Percentiles rank a stretch among this genome's conserved stretches.
Conservation (phyloP, 805 yeast species). For the Candida glaebosa region DNA sequence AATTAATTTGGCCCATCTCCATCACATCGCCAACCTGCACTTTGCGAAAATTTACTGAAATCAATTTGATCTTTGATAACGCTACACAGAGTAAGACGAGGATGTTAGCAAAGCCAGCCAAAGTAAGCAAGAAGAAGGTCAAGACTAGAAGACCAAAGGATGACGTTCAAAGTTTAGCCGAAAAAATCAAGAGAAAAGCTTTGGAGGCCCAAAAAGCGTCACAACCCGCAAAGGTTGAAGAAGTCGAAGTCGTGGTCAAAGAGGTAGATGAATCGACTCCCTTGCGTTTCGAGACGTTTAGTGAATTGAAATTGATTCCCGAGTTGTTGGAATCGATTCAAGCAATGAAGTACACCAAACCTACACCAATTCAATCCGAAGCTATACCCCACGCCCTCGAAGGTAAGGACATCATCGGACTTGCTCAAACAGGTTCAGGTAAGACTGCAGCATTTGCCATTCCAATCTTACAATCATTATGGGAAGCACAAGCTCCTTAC, state of each 20-base stretch:
- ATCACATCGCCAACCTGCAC: constrained; percentile 2
- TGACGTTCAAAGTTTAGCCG: constrained; percentile 50
- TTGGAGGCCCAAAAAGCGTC: constrained; percentile 17
- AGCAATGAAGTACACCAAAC: constrained; percentile 67
- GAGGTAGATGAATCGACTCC: constrained; percentile 18
- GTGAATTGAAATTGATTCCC: constrained; percentile 63
- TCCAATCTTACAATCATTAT: constrained; percentile 86
- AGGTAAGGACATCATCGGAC: constrained; percentile 90
- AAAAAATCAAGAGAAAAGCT: constrained; percentile 45
- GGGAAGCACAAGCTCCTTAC: constrained; percentile 85
- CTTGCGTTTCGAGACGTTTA: constrained; percentile 38
- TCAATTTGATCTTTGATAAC: background rate
- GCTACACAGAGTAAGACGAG: background rate
- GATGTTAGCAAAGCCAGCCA: constrained; percentile 5
- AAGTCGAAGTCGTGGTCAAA: constrained; percentile 2
- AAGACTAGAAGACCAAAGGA: constrained; percentile 16
- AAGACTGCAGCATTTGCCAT: constrained; percentile 98
- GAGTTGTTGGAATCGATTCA: constrained; percentile 80
- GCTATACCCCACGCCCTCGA: constrained; percentile 87
- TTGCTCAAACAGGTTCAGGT: constrained; percentile 98
- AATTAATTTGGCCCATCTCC: background rate
- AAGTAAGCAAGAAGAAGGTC: constrained; percentile 14
- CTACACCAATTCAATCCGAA: constrained; percentile 92
- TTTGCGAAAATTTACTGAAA: background rate
- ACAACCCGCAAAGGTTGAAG: constrained; percentile 8